Conservation (phyloP, 2,329 filamentous ascomycete species). For the Colletotrichum gloeosporioides region DNA sequence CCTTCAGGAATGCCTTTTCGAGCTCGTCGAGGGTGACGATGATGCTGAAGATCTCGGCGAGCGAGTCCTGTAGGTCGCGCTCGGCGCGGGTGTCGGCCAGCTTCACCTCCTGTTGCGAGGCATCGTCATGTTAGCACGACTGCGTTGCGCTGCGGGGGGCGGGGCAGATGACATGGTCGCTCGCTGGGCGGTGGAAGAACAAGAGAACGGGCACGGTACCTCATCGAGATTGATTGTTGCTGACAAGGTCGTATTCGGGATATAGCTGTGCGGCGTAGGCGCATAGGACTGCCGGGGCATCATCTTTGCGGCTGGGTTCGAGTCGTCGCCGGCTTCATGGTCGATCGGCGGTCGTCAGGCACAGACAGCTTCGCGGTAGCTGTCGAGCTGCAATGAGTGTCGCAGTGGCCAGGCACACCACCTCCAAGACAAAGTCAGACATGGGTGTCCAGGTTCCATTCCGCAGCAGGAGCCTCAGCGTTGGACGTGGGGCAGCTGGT, state of each 20-base stretch:
- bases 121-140: constrained; percentile 14
- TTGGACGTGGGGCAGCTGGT: not conserved
- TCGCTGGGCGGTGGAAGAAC: constrained; percentile 3
- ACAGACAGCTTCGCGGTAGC: not conserved
- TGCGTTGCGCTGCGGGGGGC: constrained; percentile 41
- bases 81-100: constrained; percentile 85
- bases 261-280: constrained; percentile 89
- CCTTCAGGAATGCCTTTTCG: constrained; percentile 95
- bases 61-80: constrained; percentile 91
- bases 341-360: constrained; percentile 3
- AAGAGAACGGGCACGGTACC: constrained; percentile 52
- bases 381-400: not conserved
- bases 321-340: constrained; percentile 13
- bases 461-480: not conserved
- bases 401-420: not conserved
- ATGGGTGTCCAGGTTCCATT: constrained; percentile 4
- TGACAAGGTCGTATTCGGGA: constrained; percentile 81
- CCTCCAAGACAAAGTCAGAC: not conserved
- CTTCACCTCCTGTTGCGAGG: constrained; percentile 78
- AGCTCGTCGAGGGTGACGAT: constrained; percentile 94
- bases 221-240: constrained; percentile 95
- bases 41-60: constrained; percentile 97
- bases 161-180: not conserved
- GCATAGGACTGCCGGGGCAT: constrained; percentile 76
- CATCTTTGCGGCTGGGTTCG: constrained; percentile 43